Evolutionary conservation across 75 land plant genomes (phyloP).

Genomic region (Cryptomeria japonica): DNA sequence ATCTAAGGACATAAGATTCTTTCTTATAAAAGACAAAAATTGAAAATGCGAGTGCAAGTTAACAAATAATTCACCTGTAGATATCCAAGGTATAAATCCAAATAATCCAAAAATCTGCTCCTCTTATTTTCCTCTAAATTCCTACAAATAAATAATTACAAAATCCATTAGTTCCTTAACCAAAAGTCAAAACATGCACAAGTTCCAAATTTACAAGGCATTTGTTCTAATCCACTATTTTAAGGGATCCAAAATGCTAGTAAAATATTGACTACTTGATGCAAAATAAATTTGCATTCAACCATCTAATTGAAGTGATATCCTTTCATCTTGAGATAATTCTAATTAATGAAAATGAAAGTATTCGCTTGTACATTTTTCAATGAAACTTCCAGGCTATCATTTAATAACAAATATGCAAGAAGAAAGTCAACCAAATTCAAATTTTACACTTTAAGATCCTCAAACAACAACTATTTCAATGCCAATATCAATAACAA

Average conservation of each 20-base stretch:
- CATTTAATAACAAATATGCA: not conserved
- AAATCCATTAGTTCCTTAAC: not conserved
- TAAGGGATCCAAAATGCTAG: not conserved
- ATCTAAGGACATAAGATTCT: not conserved
- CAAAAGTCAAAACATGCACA: not conserved
- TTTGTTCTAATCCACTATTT: not conserved
- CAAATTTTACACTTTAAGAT: not conserved
- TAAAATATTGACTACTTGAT: not conserved
- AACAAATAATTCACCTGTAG: constrained; percentile 53
- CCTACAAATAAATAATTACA: constrained; percentile 29
- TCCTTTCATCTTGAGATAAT: not conserved
- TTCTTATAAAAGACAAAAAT: not conserved
- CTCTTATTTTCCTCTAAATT: constrained; percentile 25
- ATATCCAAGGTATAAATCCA: constrained; percentile 75
- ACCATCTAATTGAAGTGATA: not conserved
- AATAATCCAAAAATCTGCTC: constrained; percentile 58
- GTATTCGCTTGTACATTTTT: not conserved
- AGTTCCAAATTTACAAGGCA: not conserved
- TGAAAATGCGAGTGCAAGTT: not conserved
- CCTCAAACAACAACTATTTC: not conserved
- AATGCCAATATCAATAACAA: not conserved
- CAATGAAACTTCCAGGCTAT: not conserved
- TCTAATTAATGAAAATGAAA: not conserved
- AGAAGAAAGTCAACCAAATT: not conserved
- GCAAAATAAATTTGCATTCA: not conserved